These are phyloP conservation scores for Phytophthora crassamura DNA, from an alignment of 352 stramenopile genomes.

Conservation along the genomic window DNA sequence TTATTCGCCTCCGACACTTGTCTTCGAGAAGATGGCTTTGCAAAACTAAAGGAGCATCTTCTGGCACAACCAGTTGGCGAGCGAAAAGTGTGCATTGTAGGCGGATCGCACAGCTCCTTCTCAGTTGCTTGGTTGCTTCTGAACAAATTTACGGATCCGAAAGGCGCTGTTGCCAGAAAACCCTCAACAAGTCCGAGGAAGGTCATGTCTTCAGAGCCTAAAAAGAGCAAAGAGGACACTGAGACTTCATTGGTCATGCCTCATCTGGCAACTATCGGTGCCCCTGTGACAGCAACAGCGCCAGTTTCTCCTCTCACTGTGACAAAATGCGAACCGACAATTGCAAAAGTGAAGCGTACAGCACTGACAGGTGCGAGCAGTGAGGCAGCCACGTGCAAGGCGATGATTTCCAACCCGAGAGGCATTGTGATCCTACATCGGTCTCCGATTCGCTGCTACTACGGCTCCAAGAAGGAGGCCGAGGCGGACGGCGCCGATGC, in stretches of 20 bases:
- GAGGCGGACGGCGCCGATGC: slow-evolving; percentile 69
- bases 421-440: slow-evolving; percentile 87
- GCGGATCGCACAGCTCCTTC: slow-evolving; percentile 88
- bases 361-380: slow-evolving; percentile 11
- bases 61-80: slow-evolving; percentile 33
- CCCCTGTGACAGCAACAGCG: slow-evolving; percentile 16
- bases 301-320: slow-evolving; percentile 20
- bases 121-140: slow-evolving; percentile 83
- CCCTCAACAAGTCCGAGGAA: slow-evolving; percentile 10
- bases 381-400: slow-evolving; percentile 12
- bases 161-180: slow-evolving; percentile 11
- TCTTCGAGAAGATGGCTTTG: slow-evolving; percentile 68
- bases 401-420: slow-evolving; percentile 59
- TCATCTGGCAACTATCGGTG: slow-evolving; percentile 15
- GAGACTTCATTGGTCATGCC: slow-evolving; percentile 15
- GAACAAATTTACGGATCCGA: slow-evolving; percentile 54
- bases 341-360: slow-evolving; percentile 29
- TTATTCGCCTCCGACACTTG: slow-evolving; percentile 73
- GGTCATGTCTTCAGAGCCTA: neutral
- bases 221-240: slow-evolving; percentile 17
- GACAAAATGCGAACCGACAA: slow-evolving; percentile 22
- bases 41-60: slow-evolving; percentile 49
- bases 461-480: slow-evolving; percentile 78
- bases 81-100: slow-evolving; percentile 84
- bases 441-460: slow-evolving; percentile 81